phyloP scores from a whole-genome alignment of 2,329 filamentous ascomycete species.

The Fusarium sp. region DNA sequence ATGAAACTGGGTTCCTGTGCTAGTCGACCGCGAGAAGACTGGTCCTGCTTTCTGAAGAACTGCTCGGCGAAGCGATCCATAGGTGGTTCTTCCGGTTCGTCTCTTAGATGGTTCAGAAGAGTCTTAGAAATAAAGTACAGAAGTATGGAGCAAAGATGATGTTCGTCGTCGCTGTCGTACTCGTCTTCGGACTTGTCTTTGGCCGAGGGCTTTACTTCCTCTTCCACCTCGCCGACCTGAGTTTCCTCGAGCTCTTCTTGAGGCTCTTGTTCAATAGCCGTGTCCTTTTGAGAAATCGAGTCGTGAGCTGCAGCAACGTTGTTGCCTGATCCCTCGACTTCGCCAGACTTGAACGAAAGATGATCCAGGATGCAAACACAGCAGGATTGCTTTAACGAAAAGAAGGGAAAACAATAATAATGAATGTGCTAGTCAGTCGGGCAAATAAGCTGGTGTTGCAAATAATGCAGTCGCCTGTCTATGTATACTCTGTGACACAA shows the following conservation, averaged over 20 bases:
- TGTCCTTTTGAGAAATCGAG: slow-evolving; percentile 14
- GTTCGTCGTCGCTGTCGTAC: slow-evolving; percentile 38
- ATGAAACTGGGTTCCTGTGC: slow-evolving; percentile 38
- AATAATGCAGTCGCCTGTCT: slow-evolving; percentile 28
- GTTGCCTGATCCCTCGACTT: slow-evolving; percentile 28
- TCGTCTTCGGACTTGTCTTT: slow-evolving; percentile 7
- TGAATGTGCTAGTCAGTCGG: background rate
- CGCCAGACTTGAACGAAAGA: slow-evolving; percentile 15
- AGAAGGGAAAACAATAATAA: background rate
- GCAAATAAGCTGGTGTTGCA: slow-evolving; percentile 24
- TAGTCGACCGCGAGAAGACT: slow-evolving; percentile 17
- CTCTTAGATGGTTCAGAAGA: slow-evolving; percentile 24
- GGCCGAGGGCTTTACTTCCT: background rate
- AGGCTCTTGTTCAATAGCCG: slow-evolving; percentile 11
- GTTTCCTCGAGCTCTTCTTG: slow-evolving; percentile 3
- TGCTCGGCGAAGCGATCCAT: slow-evolving; percentile 45
- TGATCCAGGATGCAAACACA: slow-evolving; percentile 28
- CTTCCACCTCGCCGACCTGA: slow-evolving; percentile 4
- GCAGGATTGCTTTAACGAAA: background rate
- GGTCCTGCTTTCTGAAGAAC: slow-evolving; percentile 37
- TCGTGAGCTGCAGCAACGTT: slow-evolving; percentile 33
- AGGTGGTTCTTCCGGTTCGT: background rate
- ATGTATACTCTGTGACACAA: slow-evolving; percentile 24
- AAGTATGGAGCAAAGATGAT: slow-evolving; percentile 36
- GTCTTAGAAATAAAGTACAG: slow-evolving; percentile 42